These are phyloP conservation scores for Pseudogymnoascus sp. DNA, from an alignment of 2,329 filamentous ascomycete species.

Conservation along the genomic window DNA sequence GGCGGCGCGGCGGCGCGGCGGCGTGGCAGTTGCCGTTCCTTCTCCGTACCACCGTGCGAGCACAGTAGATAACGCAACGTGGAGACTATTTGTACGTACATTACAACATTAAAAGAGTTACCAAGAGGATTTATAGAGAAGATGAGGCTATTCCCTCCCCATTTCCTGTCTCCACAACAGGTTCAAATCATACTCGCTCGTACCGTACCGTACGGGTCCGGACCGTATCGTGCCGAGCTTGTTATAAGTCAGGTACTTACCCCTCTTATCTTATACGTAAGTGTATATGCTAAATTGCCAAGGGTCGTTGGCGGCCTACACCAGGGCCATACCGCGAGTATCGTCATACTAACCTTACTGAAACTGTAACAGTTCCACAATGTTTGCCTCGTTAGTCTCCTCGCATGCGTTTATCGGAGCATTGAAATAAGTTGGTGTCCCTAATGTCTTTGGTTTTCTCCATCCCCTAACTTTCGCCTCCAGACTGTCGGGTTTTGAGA, in stretches of 20 bases:
- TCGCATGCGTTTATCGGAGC: neutral
- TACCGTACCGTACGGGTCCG: neutral
- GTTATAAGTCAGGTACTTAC: neutral
- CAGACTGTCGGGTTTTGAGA: neutral
- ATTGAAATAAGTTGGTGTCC: neutral
- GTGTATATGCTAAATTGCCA: neutral
- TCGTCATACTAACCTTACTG: neutral
- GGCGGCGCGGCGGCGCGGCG: neutral
- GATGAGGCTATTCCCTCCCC: neutral
- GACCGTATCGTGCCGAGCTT: neutral
- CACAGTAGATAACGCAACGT: neutral
- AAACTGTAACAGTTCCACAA: neutral
- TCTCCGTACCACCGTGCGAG: neutral
- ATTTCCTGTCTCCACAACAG: neutral
- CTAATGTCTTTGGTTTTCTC: neutral
- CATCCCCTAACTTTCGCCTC: neutral
- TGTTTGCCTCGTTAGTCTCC: neutral
- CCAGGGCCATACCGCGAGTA: neutral
- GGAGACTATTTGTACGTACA: neutral
- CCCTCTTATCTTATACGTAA: neutral
- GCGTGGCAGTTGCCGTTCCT: neutral
- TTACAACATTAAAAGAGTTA: neutral
- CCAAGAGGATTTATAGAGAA: neutral
- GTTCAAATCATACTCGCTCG: neutral
- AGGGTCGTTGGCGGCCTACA: neutral